Evolutionary conservation across 2,329 filamentous ascomycete species (phyloP), one percentile per base, ranked within the genome.

Genomic region (Celoporthe dispersa): DNA sequence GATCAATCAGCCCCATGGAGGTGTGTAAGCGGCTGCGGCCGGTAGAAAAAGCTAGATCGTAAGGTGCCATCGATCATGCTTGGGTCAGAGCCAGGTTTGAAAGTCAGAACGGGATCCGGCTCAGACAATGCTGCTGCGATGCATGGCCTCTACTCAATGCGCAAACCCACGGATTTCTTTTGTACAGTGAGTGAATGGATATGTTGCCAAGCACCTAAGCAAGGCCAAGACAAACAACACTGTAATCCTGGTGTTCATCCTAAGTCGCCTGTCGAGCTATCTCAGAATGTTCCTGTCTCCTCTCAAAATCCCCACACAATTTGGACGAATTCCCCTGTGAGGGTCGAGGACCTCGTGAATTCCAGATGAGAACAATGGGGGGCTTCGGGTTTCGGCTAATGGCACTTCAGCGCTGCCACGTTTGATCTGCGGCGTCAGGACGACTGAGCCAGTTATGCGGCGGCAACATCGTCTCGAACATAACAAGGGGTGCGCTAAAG

Each of bases 391-490:
- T 60, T 22, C 57, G 57, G 57, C 31, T 60, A 60, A 14, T 60
- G 1, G 7, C 19, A 60, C 57, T 25, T 22, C 66, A 25, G 55
- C 51, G 62, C 37, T 64, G 11, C 39, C 65, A 68, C 44, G 68
- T 70, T 68, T 70, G 68, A 70, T 70, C 68, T 68, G 65, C 68
- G 65, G 65, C 68, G 55, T 64, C 68, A 70, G 68, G 51, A 70
- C 33, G 33, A 60, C 31, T 12, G 57, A 31, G 19, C 57, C 57
- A 60, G 57, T 37, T 22, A 60, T 35, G 57, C 57, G 57, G 31
- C 57, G 57, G 33, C 31, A 60, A 37, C 19, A n/a, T 37, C 31
- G 57, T 37, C 31, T n/a, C 57, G 31, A n/a, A 60, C 57, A 35
- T 22, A 9, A n/a, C 44, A 48, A 22, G 33, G 16, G 37, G 19